Evolutionary conservation across 768 basidiomycete genomes (phyloP), one percentile per base, ranked within the genome.

Genomic region (Lepiota brunneoincarnata): DNA sequence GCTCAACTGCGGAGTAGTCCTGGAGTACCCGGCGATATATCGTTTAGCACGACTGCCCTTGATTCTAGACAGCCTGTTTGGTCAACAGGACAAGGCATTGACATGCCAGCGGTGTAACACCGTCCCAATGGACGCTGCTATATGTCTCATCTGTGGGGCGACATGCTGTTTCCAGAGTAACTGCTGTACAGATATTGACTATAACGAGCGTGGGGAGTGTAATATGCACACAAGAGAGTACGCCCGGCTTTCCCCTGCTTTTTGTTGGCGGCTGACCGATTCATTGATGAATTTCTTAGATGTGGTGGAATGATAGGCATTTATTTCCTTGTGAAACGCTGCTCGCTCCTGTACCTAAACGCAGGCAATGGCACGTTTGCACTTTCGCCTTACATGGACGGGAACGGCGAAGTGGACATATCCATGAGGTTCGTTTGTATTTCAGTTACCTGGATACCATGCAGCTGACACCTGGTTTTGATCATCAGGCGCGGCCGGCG

Each of bases 181-280:
- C 58, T 99, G 97, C 64, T 99, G 97, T 66, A 74, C 77, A 59
- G 93, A 93, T 58, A 61, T 69, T 47, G 78, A 84, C 24, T 82
- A 85, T 39, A 78, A 75, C 15, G 74, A 78, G 14, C 73, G 87
- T 21, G 97, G 96, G 24, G 96, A 99, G 64, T 98, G 95, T 67
- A 99, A 98, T 66, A 82, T 90, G 77, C 97, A 98, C 66, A 91
- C 88, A 47, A 79, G 93, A 79, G 89, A 91, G 96, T 97, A 64
- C 65, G 93, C 85, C 6, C 28, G 31, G 51, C 54, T 26, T 42
- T 31, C 40, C 26, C 47, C 49, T 59, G n/a, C 41, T 38, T 18
- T 6, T 18, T 36, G 48, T 9, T 36, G 21, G 15, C 47, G 14
- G 15, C 51, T 58, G 28, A 57, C 50, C 4, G 26, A 38, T 40